Evolutionary conservation across 2,329 filamentous ascomycete species (phyloP), one percentile per base, ranked within the genome.

Genomic region (Penicillium occitanis): DNA sequence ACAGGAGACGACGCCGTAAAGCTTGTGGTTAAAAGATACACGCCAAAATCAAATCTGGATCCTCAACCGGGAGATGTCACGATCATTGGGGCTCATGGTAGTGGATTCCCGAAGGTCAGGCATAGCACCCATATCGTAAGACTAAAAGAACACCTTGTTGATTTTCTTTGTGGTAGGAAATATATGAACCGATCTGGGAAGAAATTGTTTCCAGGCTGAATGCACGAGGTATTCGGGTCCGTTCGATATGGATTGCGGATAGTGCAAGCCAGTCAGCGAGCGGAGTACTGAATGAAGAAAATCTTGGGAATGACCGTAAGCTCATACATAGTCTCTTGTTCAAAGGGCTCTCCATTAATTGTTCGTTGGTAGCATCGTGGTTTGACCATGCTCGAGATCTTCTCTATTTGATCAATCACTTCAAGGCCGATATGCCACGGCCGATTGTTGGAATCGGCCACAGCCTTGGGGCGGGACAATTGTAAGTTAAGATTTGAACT

Each of bases 371-470:
- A 73, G 70, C 67, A 40, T 67, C 86, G 68, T 96, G 91, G 91
- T 82, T 87, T 69, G 92, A 97, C 77, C 87, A 93, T 76, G 80
- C 90, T 59, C 87, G 92, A 50, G 93, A 96, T 77, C 84, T 96
- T 2, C 83, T 93, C 25, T 86, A 92, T 73, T 67, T 78, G 70
- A 72, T 76, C 69, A 75, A 75, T 46, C 66, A 72, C 10, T 75
- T 75, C 57, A 69, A 73, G 33, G 67, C 71, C 19, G 65, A 75
- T n/a, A 77, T 78, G 74, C 73, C 75, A 1, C 72, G 68, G 28
- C 93, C 93, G 0, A 80, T 96, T n/a, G 79, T 96, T 69, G 92
- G 90, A 66, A 77, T 96, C n/a, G 92, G 91, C 14, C 93, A 97
- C 78, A 94, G 91, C 69, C 91, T 93, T 80, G 93, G 93, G 69